Evolutionary conservation across 2,329 filamentous ascomycete species (phyloP).

Genomic region (Colletotrichum navitas): DNA sequence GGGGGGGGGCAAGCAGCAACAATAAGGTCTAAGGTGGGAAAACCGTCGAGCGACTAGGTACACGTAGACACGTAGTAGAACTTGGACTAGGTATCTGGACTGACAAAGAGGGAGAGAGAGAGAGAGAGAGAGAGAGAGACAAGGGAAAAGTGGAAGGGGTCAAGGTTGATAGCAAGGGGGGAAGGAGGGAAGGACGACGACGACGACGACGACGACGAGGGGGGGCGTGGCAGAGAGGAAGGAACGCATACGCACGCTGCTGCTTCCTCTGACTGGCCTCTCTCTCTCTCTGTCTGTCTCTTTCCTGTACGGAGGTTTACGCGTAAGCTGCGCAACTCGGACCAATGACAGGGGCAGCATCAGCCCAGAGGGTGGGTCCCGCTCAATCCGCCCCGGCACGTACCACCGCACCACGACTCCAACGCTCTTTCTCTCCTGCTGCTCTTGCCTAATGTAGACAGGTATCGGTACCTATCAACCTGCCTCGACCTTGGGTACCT

Average conservation of each 20-base stretch:
- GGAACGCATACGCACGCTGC: constrained; percentile 38
- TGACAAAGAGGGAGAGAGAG: not conserved
- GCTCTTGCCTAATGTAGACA: not conserved
- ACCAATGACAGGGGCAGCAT: constrained; percentile 44
- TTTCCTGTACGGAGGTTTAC: constrained; percentile 46
- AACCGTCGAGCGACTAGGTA: not conserved
- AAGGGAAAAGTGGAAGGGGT: constrained; percentile 20
- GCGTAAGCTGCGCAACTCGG: constrained; percentile 49
- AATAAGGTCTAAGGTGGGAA: constrained; percentile 4
- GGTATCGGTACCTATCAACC: too few relatives aligned
- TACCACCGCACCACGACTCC: constrained; percentile 33
- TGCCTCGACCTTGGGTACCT: too few relatives aligned
- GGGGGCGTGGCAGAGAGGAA: constrained; percentile 14
- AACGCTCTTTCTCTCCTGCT: constrained; percentile 1
- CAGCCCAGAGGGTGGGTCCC: constrained; percentile 27
- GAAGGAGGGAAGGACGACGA: constrained; percentile 10
- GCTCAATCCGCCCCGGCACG: constrained; percentile 39
- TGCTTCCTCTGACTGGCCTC: constrained; percentile 18
- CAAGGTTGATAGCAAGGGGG: constrained; percentile 11
- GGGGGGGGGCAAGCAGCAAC: not conserved
- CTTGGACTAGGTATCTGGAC: too few relatives aligned
- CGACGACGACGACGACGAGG: constrained; percentile 7
- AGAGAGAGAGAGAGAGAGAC: not conserved
- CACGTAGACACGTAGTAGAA: not conserved
- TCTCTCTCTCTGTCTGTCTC: too few relatives aligned